Conservation (phyloP, 495 filamentous ascomycete genomes). For the Neurospora sp. region DNA sequence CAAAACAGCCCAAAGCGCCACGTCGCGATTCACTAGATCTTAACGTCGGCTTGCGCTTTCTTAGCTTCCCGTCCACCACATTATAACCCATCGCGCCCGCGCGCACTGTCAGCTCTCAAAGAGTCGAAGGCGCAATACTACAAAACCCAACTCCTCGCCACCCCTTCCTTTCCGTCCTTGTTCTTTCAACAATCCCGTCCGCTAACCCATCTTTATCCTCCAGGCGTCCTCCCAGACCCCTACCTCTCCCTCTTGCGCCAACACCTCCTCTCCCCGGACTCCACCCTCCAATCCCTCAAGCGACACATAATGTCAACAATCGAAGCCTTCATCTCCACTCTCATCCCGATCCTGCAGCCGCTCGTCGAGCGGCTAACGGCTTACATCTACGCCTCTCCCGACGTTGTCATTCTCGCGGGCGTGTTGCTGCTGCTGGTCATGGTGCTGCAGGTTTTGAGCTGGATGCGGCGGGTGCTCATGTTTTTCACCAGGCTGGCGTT, state of each 20-base stretch:
- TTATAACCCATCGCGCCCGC: too few relatives aligned
- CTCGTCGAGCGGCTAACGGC: slow-evolving; percentile 33
- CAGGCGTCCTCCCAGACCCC: slow-evolving; percentile 32
- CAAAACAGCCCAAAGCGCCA: neutral
- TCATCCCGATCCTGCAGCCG: slow-evolving; percentile 32
- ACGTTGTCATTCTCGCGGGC: slow-evolving; percentile 49
- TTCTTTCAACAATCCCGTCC: neutral
- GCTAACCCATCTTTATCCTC: neutral
- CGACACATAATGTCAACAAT: slow-evolving; percentile 20
- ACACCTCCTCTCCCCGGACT: slow-evolving; percentile 27
- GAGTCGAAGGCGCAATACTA: neutral
- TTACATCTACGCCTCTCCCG: slow-evolving; percentile 35
- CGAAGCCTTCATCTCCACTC: slow-evolving; percentile 22
- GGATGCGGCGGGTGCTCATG: slow-evolving; percentile 54
- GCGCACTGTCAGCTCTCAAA: neutral
- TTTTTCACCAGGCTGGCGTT: slow-evolving; percentile 60
- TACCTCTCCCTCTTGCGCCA: slow-evolving; percentile 24
- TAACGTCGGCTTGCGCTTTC: too few relatives aligned
- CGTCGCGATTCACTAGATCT: neutral
- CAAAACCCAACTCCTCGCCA: neutral
- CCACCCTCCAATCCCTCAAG: slow-evolving; percentile 23
- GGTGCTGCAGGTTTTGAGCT: slow-evolving; percentile 55
- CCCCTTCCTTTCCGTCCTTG: neutral
- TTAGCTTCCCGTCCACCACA: too few relatives aligned
- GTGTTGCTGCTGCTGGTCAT: slow-evolving; percentile 44